Evolutionary conservation across 140 eudicot genomes (phyloP), one percentile per base, ranked within the genome.

Genomic region (Bidens hawaiensis): DNA sequence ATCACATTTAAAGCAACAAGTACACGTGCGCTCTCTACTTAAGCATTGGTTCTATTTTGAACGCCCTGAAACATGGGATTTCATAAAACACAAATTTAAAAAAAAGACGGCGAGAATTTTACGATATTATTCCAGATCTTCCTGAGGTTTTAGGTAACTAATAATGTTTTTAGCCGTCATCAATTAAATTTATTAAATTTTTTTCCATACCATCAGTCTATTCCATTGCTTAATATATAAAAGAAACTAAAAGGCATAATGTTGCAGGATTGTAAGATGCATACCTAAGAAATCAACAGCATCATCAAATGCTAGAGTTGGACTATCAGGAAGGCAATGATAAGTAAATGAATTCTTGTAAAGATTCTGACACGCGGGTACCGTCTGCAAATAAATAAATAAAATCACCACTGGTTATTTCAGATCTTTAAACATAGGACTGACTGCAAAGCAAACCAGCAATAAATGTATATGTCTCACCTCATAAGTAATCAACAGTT

Each of bases 271-370:
- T 55, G 28, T 40, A 48, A 23, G 13, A 19, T 4, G 71, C 89
- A 49, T 65, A 88, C 99, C 99, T 68, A 91, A 60, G 75, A 87
- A 91, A 60, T 81, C 67, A 33, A 82, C 83, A 13, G 96, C 99
- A 64, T 91, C 95, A 64, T 87, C 95, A 62, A 91, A 91, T 50
- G 88, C 82, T 62, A 87, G 60, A 22, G 74, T 80, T 58, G 83
- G 77, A 62, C 83, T 93, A 70, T 91, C 88, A 7, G 85, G 83
- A n/a, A 91, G 95, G 63, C 96, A 85, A 70, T 84, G 89, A 75
- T 91, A 91, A 34, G 85, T 81, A 63, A 87, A 91, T n/a, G 99
- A 84, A 73, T 91, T 91, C 63, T 85, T 91, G 84, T 91, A 91
- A 26, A 91, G 82, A 79, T 91, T 91, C 79, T 87, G 96, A 75